Conservation (phyloP, 768 basidiomycete species). For the Saitozyma podzolica region DNA sequence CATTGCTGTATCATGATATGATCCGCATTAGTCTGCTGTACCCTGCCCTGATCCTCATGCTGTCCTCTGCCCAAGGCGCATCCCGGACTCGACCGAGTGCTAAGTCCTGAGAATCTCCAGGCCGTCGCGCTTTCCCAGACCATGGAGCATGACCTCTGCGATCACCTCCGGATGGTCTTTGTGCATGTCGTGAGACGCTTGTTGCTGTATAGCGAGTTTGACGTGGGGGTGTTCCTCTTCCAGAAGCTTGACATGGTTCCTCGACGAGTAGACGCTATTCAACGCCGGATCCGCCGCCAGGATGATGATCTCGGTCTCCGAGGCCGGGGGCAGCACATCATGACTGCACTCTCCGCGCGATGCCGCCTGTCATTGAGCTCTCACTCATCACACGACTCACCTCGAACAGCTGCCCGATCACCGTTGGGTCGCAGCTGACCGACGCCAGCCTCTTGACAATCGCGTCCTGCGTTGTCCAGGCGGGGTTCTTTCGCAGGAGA, state of each 20-base stretch:
- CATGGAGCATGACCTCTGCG: slow-evolving; percentile 14
- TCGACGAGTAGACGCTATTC: slow-evolving; percentile 14
- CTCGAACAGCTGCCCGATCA: slow-evolving; percentile 15
- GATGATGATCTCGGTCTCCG: slow-evolving; percentile 19
- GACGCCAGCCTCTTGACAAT: slow-evolving; percentile 16
- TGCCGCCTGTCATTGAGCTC: background rate
- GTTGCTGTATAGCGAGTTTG: slow-evolving; percentile 12
- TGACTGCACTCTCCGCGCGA: slow-evolving; percentile 11
- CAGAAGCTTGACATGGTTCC: slow-evolving; percentile 9
- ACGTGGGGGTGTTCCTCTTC: slow-evolving; percentile 17
- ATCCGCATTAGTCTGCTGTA: no score
- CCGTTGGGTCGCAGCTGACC: slow-evolving; percentile 15
- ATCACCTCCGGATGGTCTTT: slow-evolving; percentile 18
- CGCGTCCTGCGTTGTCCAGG: slow-evolving; percentile 19
- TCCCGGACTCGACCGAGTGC: background rate
- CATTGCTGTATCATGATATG: no score
- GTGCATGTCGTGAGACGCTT: slow-evolving; percentile 27
- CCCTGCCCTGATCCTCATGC: no score
- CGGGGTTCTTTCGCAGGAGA: slow-evolving; percentile 16
- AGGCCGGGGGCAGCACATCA: slow-evolving; percentile 11
- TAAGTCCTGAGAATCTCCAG: slow-evolving; percentile 14
- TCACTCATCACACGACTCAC: slow-evolving; percentile 2
- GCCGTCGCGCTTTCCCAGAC: slow-evolving; percentile 7
- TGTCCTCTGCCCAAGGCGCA: no score
- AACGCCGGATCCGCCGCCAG: slow-evolving; percentile 19